These are phyloP conservation scores for Parastagonospora nodorum DNA, from an alignment of 2,329 filamentous ascomycete species.

Conservation along the genomic window DNA sequence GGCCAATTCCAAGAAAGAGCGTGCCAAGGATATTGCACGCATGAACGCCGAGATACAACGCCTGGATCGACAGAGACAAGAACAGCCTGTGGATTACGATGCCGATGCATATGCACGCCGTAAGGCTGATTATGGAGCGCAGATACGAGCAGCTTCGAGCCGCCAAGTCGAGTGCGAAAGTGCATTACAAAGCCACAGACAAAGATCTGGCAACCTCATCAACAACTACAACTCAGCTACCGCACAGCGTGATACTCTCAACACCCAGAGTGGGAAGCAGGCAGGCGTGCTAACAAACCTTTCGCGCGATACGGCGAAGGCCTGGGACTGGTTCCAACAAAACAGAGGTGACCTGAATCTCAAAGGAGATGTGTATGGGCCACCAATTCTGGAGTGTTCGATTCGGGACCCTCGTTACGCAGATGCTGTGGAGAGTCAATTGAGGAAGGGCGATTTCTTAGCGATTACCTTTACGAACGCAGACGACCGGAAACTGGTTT, in stretches of 20 bases:
- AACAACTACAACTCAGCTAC: constrained; percentile 34
- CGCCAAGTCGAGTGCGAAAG: constrained; percentile 52
- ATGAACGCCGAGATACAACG: constrained; percentile 60
- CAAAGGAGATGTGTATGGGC: constrained; percentile 77
- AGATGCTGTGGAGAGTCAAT: constrained; percentile 62
- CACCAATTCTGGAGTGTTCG: constrained; percentile 79
- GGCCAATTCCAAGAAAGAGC: constrained; percentile 48
- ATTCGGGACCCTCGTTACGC: constrained; percentile 74
- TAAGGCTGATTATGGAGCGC: constrained; percentile 64
- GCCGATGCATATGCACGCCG: constrained; percentile 71
- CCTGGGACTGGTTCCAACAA: constrained; percentile 81
- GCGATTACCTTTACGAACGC: constrained; percentile 76
- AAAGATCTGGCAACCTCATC: constrained; percentile 12
- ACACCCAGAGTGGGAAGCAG: constrained; percentile 47
- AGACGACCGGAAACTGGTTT: constrained; percentile 75
- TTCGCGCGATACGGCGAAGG: constrained; percentile 68
- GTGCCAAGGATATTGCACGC: constrained; percentile 36
- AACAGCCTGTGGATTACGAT: constrained; percentile 71
- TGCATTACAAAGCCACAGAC: constrained; percentile 23
- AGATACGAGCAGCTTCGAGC: constrained; percentile 57
- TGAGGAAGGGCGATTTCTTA: constrained; percentile 59
- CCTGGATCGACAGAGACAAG: constrained; percentile 67
- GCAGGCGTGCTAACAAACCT: constrained; percentile 64
- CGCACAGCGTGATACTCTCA: constrained; percentile 21
- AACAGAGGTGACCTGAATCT: constrained; percentile 67